Conservation (phyloP, 257 asterid species). For the Parsonsia alboflavescens region DNA sequence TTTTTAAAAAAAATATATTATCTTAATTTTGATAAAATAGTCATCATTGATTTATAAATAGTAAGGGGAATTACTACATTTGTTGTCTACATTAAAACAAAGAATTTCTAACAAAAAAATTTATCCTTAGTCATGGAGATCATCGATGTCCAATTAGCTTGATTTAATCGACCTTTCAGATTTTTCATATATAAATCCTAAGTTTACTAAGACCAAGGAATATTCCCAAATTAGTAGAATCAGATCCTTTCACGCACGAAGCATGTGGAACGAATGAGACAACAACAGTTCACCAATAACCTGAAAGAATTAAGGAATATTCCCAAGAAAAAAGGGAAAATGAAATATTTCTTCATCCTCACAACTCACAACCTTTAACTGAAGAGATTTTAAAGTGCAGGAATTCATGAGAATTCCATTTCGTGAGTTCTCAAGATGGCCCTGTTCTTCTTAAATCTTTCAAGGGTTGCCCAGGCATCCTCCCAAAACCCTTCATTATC, state of each 20-base stretch:
- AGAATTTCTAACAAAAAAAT: background rate
- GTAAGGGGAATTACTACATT: too few species aligned
- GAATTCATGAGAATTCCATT: background rate
- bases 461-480: background rate
- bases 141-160: background rate
- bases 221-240: background rate
- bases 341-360: background rate
- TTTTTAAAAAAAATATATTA: too few species aligned
- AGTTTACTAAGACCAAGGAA: background rate
- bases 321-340: constrained; percentile 5
- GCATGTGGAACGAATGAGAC: background rate
- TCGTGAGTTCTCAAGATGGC: background rate
- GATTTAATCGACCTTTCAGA: background rate
- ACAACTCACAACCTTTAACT: background rate
- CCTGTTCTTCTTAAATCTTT: background rate
- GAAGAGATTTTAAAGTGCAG: background rate
- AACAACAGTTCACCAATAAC: background rate
- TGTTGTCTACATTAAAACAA: background rate
- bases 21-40: too few species aligned
- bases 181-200: background rate
- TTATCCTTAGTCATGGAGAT: background rate
- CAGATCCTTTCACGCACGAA: background rate
- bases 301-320: constrained; percentile 5
- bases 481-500: background rate
- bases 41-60: too few species aligned